Conservation (phyloP, 2,329 filamentous ascomycete species). For the Stagonosporopsis cucurbitacearum region DNA sequence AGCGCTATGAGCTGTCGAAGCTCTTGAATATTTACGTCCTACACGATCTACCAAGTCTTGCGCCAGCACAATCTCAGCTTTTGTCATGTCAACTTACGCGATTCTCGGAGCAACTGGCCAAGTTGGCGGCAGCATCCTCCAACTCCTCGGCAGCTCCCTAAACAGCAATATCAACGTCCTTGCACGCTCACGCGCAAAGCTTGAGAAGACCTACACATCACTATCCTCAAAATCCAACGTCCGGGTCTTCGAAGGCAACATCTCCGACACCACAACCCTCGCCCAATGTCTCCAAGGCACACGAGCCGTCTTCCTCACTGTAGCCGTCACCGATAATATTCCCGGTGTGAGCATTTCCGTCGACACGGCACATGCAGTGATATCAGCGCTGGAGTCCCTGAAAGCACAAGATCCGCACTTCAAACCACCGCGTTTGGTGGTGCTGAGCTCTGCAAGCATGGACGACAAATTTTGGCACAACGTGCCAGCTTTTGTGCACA, state of each 20-base stretch:
- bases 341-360: conserved; percentile 51
- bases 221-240: conserved; percentile 26
- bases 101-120: conserved; percentile 26
- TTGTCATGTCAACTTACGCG: conserved; percentile 17
- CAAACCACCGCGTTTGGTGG: conserved; percentile 50
- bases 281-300: conserved; percentile 45
- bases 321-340: conserved; percentile 52
- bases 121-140: conserved; percentile 17
- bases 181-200: conserved; percentile 22
- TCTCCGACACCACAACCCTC: conserved; percentile 51
- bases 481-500: conserved; percentile 36
- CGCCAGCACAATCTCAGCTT: background rate
- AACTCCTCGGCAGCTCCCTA: conserved; percentile 9
- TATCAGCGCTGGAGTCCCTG: conserved; percentile 47
- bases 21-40: background rate
- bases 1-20: too few relatives aligned
- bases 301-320: conserved; percentile 52
- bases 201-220: conserved; percentile 1
- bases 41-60: background rate
- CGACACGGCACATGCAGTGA: conserved; percentile 47
- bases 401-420: conserved; percentile 5
- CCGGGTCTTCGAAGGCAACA: conserved; percentile 52
- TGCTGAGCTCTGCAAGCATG: conserved; percentile 54
- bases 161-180: conserved; percentile 20
- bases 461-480: conserved; percentile 48